phyloP scores from a whole-genome alignment of 2,329 filamentous ascomycete genomes.

The Xylaria sp. region DNA sequence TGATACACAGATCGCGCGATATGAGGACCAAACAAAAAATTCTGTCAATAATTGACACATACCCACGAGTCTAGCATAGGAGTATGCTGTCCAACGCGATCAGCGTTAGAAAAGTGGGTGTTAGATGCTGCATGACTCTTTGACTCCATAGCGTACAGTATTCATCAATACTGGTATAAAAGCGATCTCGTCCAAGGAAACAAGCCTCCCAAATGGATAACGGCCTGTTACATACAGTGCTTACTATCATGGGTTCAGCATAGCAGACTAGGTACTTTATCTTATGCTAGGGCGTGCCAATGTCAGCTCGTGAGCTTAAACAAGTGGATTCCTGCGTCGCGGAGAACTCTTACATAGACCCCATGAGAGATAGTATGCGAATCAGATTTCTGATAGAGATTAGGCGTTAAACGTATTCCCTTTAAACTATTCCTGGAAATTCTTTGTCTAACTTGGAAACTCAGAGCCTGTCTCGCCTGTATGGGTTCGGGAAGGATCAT shows the following conservation, averaged over 20 bases:
- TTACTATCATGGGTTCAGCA: not conserved
- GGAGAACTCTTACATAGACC: not conserved
- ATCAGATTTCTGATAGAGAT: not conserved
- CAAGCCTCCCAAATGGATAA: conserved; percentile 12
- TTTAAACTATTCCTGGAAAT: conserved; percentile 8
- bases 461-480: conserved; percentile 11
- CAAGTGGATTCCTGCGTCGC: no score
- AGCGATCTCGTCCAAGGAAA: not conserved
- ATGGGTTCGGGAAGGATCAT: conserved; percentile 23
- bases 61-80: not conserved
- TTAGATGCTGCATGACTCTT: conserved; percentile 37
- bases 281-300: not conserved
- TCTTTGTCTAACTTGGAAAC: conserved; percentile 2
- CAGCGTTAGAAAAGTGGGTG: conserved; percentile 25
- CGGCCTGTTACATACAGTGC: conserved; percentile 13
- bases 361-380: not conserved
- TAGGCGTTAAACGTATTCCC: not conserved
- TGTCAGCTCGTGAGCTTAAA: conserved; percentile 5
- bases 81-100: conserved; percentile 13
- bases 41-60: not conserved
- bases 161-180: not conserved
- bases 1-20: not conserved
- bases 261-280: not conserved
- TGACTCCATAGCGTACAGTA: conserved; percentile 21
- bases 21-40: not conserved